Evolutionary conservation across 352 stramenopile species (phyloP).

Genomic region (Saprolegnia diclina): DNA sequence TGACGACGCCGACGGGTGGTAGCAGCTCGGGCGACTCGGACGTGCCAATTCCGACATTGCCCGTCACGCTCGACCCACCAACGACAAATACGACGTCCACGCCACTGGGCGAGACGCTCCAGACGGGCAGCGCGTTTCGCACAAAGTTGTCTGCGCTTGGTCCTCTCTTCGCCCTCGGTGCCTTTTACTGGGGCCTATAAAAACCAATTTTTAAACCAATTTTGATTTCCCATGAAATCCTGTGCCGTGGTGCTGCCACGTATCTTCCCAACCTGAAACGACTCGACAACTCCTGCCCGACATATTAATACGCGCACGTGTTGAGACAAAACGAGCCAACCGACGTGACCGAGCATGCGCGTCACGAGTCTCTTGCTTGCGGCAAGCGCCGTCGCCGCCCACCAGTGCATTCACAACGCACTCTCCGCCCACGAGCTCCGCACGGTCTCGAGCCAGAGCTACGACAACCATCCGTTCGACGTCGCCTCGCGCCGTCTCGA

Average conservation of each 20-base stretch:
- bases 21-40: too few relatives aligned
- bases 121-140: too few relatives aligned
- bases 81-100: background rate
- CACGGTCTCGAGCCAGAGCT: background rate
- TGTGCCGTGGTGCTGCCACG: too few relatives aligned
- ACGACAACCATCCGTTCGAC: constrained; percentile 17
- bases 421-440: background rate
- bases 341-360: background rate
- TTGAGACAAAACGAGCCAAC: background rate
- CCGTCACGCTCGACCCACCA: background rate
- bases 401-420: constrained; percentile 2
- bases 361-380: background rate
- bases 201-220: too few relatives aligned
- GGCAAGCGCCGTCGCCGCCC: background rate
- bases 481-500: background rate
- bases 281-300: too few relatives aligned
- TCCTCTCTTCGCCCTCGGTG: too few relatives aligned
- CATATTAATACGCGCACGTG: too few relatives aligned
- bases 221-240: too few relatives aligned
- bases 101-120: background rate
- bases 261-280: too few relatives aligned
- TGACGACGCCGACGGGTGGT: background rate
- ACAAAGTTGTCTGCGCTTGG: too few relatives aligned
- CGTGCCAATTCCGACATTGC: background rate
- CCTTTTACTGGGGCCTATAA: too few relatives aligned